phyloP scores from a whole-genome alignment of 306 rosid genomes.

The Vigna nakashimae region DNA sequence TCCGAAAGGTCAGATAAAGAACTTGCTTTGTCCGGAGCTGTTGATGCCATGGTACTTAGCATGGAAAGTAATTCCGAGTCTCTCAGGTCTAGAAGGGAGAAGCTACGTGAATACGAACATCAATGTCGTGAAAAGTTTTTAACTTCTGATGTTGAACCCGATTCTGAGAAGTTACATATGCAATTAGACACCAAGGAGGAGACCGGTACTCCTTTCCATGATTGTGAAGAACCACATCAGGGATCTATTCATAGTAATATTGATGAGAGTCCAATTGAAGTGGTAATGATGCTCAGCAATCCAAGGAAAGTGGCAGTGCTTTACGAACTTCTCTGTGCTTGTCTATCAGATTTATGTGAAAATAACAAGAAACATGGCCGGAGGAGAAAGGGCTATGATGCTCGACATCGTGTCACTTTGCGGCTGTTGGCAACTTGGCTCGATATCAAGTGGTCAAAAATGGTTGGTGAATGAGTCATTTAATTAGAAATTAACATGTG shows the following conservation, averaged over 20 bases:
- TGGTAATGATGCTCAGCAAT: conserved; percentile 66
- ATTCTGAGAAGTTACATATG: conserved; percentile 53
- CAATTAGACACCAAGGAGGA: conserved; percentile 50
- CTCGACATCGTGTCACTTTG: conserved; percentile 85
- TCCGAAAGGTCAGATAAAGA: conserved; percentile 69
- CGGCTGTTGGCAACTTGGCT: conserved; percentile 90
- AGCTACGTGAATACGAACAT: conserved; percentile 66
- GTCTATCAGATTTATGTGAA: conserved; percentile 72
- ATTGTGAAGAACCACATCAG: conserved; percentile 44
- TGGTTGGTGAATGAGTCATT: conserved; percentile 65
- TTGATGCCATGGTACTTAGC: conserved; percentile 64
- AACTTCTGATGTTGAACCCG: conserved; percentile 55
- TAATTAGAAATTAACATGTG: conserved; percentile 33
- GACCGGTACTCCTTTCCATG: conserved; percentile 47
- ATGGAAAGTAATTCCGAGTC: conserved; percentile 58
- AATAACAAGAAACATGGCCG: conserved; percentile 56
- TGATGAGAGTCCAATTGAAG: conserved; percentile 66
- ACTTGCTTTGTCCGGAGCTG: conserved; percentile 78
- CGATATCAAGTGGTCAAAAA: conserved; percentile 79
- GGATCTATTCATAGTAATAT: conserved; percentile 41
- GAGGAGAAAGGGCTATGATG: conserved; percentile 82
- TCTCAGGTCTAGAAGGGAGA: conserved; percentile 60
- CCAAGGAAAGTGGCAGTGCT: conserved; percentile 84
- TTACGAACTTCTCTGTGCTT: conserved; percentile 82
- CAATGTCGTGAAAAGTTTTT: conserved; percentile 77